Percentiles rank a stretch among this genome's conserved stretches.
phyloP scores from a whole-genome alignment of 2,329 filamentous ascomycete genomes.

The Talaromyces piceae region DNA sequence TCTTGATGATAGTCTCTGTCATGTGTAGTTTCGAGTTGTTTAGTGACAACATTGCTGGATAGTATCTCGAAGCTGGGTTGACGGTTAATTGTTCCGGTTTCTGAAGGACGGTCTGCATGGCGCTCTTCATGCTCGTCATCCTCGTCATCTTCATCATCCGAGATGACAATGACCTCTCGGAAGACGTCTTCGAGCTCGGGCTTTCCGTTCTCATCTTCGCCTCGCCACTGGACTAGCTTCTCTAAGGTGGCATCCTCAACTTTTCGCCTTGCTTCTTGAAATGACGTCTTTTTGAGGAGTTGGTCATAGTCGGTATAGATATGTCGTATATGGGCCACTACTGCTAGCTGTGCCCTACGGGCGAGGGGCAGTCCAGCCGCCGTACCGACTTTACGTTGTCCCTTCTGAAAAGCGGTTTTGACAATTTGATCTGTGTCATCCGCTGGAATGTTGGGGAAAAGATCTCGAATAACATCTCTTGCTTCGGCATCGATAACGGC shows the following conservation, averaged over 20 bases:
- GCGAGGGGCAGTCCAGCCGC: slow-evolving; percentile 47
- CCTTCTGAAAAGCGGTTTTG: slow-evolving; percentile 54
- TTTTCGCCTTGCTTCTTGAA: slow-evolving; percentile 46
- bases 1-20: slow-evolving; percentile 31
- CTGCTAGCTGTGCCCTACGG: slow-evolving; percentile 53
- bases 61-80: slow-evolving; percentile 38
- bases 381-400: slow-evolving; percentile 51
- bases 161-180: slow-evolving; percentile 57
- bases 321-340: slow-evolving; percentile 56
- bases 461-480: slow-evolving; percentile 51
- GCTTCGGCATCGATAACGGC: slow-evolving; percentile 50
- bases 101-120: slow-evolving; percentile 10
- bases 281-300: slow-evolving; percentile 46
- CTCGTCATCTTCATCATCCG: slow-evolving; percentile 48
- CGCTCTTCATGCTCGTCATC: slow-evolving; percentile 35
- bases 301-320: slow-evolving; percentile 56
- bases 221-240: slow-evolving; percentile 56
- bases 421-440: slow-evolving; percentile 52
- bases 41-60: slow-evolving; percentile 29
- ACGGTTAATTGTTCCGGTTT: slow-evolving; percentile 15
- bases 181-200: slow-evolving; percentile 55
- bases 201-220: slow-evolving; percentile 48
- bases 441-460: slow-evolving; percentile 57
- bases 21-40: slow-evolving; percentile 28
- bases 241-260: slow-evolving; percentile 50